Percentiles rank a stretch among this genome's conserved stretches.
Conservation (phyloP, 805 yeast species). For the Pachysolen tannophilus region DNA sequence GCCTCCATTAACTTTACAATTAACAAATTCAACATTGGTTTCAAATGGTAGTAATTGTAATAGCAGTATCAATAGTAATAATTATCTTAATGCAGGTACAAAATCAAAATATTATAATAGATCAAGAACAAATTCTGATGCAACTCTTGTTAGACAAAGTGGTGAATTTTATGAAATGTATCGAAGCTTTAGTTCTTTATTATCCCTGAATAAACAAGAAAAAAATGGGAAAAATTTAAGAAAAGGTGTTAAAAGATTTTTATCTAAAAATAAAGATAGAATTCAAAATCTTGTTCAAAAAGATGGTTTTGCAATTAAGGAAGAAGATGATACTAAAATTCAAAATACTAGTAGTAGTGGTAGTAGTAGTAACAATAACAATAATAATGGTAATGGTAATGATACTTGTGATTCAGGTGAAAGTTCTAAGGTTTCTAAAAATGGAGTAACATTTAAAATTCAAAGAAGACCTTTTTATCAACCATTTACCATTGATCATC, state of each 20-base stretch:
- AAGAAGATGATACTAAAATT: too few relatives aligned
- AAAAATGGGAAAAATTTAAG: not conserved
- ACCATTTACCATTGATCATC: constrained; percentile 41
- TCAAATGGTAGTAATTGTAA: constrained; percentile 2
- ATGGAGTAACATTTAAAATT: not conserved
- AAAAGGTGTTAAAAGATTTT: not conserved
- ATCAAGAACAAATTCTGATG: constrained; percentile 8
- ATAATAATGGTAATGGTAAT: not conserved
- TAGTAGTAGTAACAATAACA: not conserved
- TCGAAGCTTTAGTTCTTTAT: constrained; percentile 4
- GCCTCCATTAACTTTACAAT: constrained; percentile 15
- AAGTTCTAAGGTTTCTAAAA: not conserved
- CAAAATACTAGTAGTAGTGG: not conserved
- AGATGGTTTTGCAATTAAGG: too few relatives aligned
- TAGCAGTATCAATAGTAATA: constrained; percentile 1
- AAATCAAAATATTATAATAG: constrained; percentile 3
- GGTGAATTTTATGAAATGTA: constrained; percentile 5
- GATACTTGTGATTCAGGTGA: not conserved
- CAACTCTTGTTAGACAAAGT: constrained; percentile 4
- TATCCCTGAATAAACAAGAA: not conserved
- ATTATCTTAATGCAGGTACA: too few relatives aligned
- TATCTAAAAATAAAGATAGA: not conserved
- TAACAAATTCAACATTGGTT: constrained; percentile 20
- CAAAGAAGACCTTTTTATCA: constrained; percentile 14
- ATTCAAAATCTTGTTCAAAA: too few relatives aligned